Evolutionary conservation across 768 basidiomycete genomes (phyloP), one percentile per base, ranked within the genome.

Genomic region (Coprinopsis sp.): DNA sequence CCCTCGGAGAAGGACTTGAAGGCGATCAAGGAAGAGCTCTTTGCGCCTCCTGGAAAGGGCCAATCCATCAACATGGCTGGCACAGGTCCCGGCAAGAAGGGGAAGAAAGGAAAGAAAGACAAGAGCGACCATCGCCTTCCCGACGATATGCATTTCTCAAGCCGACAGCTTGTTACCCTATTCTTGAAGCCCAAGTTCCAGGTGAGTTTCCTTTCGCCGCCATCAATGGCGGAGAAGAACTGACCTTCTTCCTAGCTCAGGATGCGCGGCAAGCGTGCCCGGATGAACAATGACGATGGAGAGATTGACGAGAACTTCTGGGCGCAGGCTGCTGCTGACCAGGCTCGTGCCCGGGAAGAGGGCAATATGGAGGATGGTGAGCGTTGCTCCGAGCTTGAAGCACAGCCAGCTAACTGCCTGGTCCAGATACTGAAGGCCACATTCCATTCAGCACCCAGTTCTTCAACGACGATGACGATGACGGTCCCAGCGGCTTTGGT

Each of bases 61-160:
- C 74, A 76, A 16, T 74, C 79, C 4, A 86, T 91, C 47, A 85
- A 79, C 27, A 65, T 91, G 12, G 76, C 86, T 6, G 77, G 78
- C 3, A 77, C 77, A 3, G 59, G 72, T 12, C 62, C 66, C 1
- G 50, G 47, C 31, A 69, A 69, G 57, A 67, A 70, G 51, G 68
- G 70, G 23, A 72, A 71, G 51, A 81, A 68, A 64, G 81, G 72
- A 61, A 71, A 68, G 41, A 77, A 77, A 48, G 83, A 82, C 58
- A 88, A 82, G 60, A 40, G 84, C 49, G 81, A 86, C 40, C 84
- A 90, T 54, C 76, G 81, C 6, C 70, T 98, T 34, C 96, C 96
- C 1, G 93, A 97, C 56, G 96, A 99, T 61, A 94, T 95, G 87
- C 94, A 97, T 64, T 99, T 99, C 64, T 87, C 87, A 23, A 91